phyloP scores from a whole-genome alignment of 768 basidiomycete species.

The Russula olivacea region DNA sequence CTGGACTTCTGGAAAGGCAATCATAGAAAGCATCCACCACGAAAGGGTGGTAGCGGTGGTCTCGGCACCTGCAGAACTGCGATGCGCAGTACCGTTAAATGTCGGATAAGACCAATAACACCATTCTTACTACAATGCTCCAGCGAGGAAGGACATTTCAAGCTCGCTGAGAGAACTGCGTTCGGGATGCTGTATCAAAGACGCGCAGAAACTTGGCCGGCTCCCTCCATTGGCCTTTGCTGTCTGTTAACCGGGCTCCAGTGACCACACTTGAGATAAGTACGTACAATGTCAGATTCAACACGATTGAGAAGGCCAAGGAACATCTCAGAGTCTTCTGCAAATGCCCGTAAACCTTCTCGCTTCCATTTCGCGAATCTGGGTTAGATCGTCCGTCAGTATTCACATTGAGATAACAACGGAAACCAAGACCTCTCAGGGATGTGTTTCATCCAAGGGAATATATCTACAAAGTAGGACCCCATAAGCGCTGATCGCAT shows the following conservation, averaged over 20 bases:
- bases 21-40: constrained; percentile 16
- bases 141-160: not conserved
- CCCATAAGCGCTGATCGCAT: not conserved
- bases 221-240: not conserved
- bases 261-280: too few relatives aligned
- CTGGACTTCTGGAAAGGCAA: constrained; percentile 20
- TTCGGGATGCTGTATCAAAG: not conserved
- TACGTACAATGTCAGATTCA: not conserved
- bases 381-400: not conserved
- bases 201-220: constrained; percentile 1
- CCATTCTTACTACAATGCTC: not conserved
- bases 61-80: constrained; percentile 7
- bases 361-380: constrained; percentile 15
- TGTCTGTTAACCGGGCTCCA: not conserved
- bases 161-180: not conserved
- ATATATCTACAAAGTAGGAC: not conserved
- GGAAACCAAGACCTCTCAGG: constrained; percentile 2
- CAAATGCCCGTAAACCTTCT: not conserved
- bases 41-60: constrained; percentile 7
- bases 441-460: constrained; percentile 10
- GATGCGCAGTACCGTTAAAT: not conserved
- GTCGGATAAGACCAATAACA: not conserved
- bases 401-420: not conserved
- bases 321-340: constrained; percentile 1
- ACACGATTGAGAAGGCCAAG: constrained; percentile 1